These are phyloP conservation scores for Rubia yunnanensis DNA, from an alignment of 257 asterid genomes.

Conservation along the genomic window DNA sequence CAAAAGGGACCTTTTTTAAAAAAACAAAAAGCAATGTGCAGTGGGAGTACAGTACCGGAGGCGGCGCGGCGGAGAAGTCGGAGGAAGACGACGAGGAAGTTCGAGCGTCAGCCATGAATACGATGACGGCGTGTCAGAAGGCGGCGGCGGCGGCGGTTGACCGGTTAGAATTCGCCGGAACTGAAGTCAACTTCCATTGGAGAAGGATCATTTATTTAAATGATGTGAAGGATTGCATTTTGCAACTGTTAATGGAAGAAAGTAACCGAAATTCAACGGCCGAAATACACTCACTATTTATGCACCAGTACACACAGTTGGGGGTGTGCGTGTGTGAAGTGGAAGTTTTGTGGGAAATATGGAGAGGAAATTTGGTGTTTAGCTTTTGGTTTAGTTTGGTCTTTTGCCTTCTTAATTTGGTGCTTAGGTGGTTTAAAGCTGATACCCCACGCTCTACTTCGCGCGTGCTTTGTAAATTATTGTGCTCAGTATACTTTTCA, in stretches of 20 bases:
- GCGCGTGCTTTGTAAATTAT: not conserved
- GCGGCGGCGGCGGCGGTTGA: not conserved
- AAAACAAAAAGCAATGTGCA: not conserved
- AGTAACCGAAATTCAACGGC: conserved; percentile 21
- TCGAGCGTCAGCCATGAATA: conserved; percentile 24
- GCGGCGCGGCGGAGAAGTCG: conserved; percentile 20
- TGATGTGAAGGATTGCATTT: not conserved
- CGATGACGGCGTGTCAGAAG: not conserved
- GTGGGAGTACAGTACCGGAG: conserved; percentile 10
- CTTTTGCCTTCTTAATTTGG: not conserved
- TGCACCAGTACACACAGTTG: not conserved
- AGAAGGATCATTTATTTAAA: conserved; percentile 1
- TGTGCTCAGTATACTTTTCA: no score
- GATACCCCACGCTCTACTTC: not conserved
- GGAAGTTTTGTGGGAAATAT: not conserved
- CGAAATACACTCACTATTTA: not conserved
- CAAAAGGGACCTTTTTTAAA: not conserved
- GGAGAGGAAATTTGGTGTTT: not conserved
- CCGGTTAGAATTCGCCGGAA: not conserved
- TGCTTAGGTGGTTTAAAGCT: not conserved
- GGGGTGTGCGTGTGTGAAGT: not conserved
- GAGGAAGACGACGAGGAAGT: conserved; percentile 25
- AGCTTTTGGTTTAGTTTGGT: not conserved
- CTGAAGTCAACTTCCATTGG: conserved; percentile 1
- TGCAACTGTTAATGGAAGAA: not conserved